Base-by-base conservation (phyloP, 2,329 filamentous ascomycete genomes). In the Cladobotryum mycophilum region DNA sequence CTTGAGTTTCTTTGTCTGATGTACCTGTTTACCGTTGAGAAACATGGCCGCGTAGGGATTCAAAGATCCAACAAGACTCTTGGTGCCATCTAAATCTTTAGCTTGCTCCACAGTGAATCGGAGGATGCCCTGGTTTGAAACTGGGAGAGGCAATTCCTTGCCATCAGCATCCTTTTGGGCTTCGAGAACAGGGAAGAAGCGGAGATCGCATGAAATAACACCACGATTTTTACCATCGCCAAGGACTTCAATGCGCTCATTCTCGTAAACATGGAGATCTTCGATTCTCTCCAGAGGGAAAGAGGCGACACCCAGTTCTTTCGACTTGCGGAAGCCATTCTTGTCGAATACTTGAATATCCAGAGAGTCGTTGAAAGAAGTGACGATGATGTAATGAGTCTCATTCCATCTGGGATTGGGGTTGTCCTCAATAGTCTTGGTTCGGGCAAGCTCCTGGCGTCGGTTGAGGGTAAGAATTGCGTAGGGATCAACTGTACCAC, bases 271-370 rank as follows among this genome's bases (percentile, higher is more conserved):
- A 18, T 81, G 72, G 17, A 90, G 73, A 47, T 86, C 80, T 66
- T 96, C 88, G 0, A 99, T 71, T 55, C 85, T 81, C 58, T 97
- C 91, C 33, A 99, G 75, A 6, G 83, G 75, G 66, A 99, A 99
- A 0, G 86, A 90, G 1, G 90, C 89, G 18, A 84, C 79, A 48
- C 92, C 93, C 44, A 99, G 80, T 67, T 96, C 89, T 73, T 96
- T 96, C 71, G 96, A 91, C 72, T 97, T 99, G 58, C 93, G 85
- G 68, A 88, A 88, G 52, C 96, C 93, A 61, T 99, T 99, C 78
- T 85, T 96, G 67, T 99, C 93, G 62, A 84, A 96, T 30, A 96
- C 68, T 50, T 87, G 82, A 50, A 99, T 79, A 18, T 92, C 93
- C 49, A 99, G 76, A 25, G 86, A 79, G 65, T 99, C 93, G 52